Conservation (phyloP, 179 eudicot genomes). For the Vitellaria paradoxa region DNA sequence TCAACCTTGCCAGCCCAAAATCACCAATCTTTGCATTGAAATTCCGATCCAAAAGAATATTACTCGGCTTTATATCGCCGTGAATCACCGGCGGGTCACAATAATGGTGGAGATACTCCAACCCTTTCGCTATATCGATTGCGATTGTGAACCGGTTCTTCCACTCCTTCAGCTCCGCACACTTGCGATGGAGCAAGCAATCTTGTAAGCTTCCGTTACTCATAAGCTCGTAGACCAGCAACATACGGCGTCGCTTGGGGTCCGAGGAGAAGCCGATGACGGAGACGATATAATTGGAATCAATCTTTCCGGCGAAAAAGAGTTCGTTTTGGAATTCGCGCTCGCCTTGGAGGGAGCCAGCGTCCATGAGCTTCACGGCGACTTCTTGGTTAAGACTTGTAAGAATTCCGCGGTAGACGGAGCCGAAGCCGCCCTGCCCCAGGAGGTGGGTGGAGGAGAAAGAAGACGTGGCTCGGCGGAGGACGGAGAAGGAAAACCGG, state of each 20-base stretch:
- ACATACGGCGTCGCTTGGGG: slow-evolving; percentile 59
- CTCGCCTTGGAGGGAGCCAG: slow-evolving; percentile 81
- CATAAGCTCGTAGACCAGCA: slow-evolving; percentile 82
- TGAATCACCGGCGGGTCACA: slow-evolving; percentile 79
- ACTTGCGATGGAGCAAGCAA: slow-evolving; percentile 56
- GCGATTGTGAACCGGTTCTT: slow-evolving; percentile 44
- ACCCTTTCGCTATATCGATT: slow-evolving; percentile 58
- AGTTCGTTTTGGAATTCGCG: slow-evolving; percentile 91
- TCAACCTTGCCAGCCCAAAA: slow-evolving; percentile 82
- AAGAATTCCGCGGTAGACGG: slow-evolving; percentile 59
- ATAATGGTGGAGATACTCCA: slow-evolving; percentile 62
- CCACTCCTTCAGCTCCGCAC: slow-evolving; percentile 53
- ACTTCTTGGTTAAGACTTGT: slow-evolving; percentile 12
- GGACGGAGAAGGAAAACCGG: slow-evolving; percentile 59
- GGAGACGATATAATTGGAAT: slow-evolving; percentile 46
- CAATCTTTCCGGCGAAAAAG: slow-evolving; percentile 45
- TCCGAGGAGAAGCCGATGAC: slow-evolving; percentile 70
- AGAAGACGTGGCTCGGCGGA: slow-evolving; percentile 59
- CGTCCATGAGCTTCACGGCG: slow-evolving; percentile 74
- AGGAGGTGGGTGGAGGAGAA: slow-evolving; percentile 61
- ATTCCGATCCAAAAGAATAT: slow-evolving; percentile 54
- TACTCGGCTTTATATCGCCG: slow-evolving; percentile 96
- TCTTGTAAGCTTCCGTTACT: slow-evolving; percentile 82
- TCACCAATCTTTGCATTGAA: slow-evolving; percentile 73
- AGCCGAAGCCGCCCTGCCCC: slow-evolving; percentile 85